Evolutionary conservation across 352 stramenopile genomes (phyloP), one percentile per base, ranked within the genome.

Genomic region (Pythium pyrilobum): DNA sequence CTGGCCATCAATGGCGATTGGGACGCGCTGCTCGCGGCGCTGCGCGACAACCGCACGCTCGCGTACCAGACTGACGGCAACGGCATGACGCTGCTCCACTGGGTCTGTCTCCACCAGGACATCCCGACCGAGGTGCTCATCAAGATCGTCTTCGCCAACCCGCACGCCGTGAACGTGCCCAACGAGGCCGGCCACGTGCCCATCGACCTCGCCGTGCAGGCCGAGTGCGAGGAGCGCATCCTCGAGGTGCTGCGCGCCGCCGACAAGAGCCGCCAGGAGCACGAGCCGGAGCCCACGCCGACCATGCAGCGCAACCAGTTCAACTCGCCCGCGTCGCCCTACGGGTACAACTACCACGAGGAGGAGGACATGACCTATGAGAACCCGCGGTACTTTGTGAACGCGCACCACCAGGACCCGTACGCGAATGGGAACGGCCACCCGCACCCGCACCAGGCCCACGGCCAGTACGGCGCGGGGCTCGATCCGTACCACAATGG

Each of bases 1-100:
- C 74, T 88, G 36, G 81, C 81, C 12, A 83, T 91, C 55, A 89
- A 91, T 54, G 81, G 81, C 52, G 78, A 91, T 60, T 91, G 81
- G 81, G 77, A 89, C 62, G 67, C 65, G 34, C 69, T 91, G 52
- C 69, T 89, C 28, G 66, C 66, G 16, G 67, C 71, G 50, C 76
- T 91, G 72, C 78, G 75, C 40, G 71, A 77, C 53, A 79, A 81
- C 55, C 72, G 69, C 43, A 67, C 69, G 41, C 67, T 91, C 23
- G 72, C 74, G 27, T 64, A 80, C 44, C 68, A 77, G 52, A 81
- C 72, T 5, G 81, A 91, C 42, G 64, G 60, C 32, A 89, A 67
- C 49, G 81, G 81, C 40, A 91, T 91, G 81, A 89, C 74, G 18
- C 62, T 91, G 29, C 59, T 91, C 36, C 81, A 91, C 64, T 91